A percentile compares a stretch with the other conserved stretches of the same genome.
Conservation (phyloP, 2,329 filamentous ascomycete species). For the Penicillium sp. region DNA sequence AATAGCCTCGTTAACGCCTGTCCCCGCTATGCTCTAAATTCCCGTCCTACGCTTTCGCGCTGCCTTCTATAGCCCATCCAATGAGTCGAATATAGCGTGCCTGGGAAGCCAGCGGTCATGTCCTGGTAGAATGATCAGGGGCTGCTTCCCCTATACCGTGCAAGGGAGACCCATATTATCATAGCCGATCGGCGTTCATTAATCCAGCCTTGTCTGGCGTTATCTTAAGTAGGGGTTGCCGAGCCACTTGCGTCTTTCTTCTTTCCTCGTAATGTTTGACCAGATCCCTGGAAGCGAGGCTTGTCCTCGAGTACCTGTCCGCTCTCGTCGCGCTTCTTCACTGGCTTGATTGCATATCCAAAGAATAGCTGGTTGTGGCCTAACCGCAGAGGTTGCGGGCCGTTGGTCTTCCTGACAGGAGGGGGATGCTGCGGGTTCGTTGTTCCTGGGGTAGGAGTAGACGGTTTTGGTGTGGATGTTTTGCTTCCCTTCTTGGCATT, state of each 20-base stretch:
- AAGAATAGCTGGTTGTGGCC: constrained; percentile 91
- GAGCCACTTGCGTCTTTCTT: constrained; percentile 49
- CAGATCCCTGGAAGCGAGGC: constrained; percentile 73
- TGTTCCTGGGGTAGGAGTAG: constrained; percentile 59
- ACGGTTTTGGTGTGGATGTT: constrained; percentile 60
- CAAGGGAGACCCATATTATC: too few relatives aligned
- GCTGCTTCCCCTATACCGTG: too few relatives aligned
- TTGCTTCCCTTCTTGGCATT: constrained; percentile 74
- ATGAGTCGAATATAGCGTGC: too few relatives aligned
- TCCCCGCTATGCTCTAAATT: too few relatives aligned
- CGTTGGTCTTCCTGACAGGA: constrained; percentile 52
- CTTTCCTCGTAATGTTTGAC: constrained; percentile 70
- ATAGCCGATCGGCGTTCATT: too few relatives aligned
- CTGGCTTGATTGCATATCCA: constrained; percentile 82
- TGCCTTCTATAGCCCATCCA: too few relatives aligned
- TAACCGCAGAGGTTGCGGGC: constrained; percentile 75
- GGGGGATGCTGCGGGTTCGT: constrained; percentile 42
- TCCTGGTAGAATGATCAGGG: too few relatives aligned
- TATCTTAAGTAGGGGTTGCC: constrained; percentile 32
- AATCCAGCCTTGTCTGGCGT: constrained; percentile 23
- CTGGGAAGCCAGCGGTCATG: too few relatives aligned
- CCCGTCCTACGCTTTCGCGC: too few relatives aligned
- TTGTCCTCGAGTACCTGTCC: constrained; percentile 52
- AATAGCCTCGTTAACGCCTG: too few relatives aligned
- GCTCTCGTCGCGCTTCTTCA: constrained; percentile 67